Percentiles rank a stretch among this genome's conserved stretches.
These are phyloP conservation scores for Trichoderma koningiopsis DNA, from an alignment of 2,329 filamentous ascomycete genomes.

Conservation along the genomic window DNA sequence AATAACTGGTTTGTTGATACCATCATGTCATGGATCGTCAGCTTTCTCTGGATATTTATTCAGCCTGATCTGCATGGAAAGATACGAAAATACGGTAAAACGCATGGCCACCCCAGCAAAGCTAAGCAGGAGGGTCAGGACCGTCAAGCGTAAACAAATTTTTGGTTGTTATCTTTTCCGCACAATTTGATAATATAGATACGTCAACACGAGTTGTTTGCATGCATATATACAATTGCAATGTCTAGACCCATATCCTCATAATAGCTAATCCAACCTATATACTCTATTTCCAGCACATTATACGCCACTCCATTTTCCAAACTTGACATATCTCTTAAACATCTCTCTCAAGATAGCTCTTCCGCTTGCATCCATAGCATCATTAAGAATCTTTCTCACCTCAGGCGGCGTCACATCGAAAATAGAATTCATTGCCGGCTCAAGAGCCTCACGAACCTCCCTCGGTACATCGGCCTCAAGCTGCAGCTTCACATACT, in stretches of 20 bases:
- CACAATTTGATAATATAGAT: neutral
- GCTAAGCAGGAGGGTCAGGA: constrained; percentile 43
- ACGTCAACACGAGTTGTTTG: neutral
- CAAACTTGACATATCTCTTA: constrained; percentile 62
- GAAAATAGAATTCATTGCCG: constrained; percentile 61
- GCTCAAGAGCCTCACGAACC: constrained; percentile 58
- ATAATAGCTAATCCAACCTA: constrained; percentile 4
- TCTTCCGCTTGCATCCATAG: constrained; percentile 60
- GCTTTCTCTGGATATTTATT: constrained; percentile 61
- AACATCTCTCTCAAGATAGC: constrained; percentile 62
- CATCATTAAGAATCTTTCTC: constrained; percentile 60
- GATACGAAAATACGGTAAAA: constrained; percentile 58
- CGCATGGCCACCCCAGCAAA: constrained; percentile 59
- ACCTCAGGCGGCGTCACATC: constrained; percentile 59
- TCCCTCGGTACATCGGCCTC: constrained; percentile 54
- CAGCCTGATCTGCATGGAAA: constrained; percentile 58
- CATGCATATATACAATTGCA: constrained; percentile 9
- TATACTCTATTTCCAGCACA: neutral
- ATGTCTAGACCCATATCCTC: constrained; percentile 15
- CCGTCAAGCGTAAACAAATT: neutral
- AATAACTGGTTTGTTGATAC: constrained; percentile 65
- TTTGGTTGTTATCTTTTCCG: neutral
- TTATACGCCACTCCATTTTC: constrained; percentile 64
- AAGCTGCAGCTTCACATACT: constrained; percentile 63
- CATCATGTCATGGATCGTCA: constrained; percentile 55